Conservation (phyloP, 805 yeast genomes). For the Candida coleopterorum region DNA sequence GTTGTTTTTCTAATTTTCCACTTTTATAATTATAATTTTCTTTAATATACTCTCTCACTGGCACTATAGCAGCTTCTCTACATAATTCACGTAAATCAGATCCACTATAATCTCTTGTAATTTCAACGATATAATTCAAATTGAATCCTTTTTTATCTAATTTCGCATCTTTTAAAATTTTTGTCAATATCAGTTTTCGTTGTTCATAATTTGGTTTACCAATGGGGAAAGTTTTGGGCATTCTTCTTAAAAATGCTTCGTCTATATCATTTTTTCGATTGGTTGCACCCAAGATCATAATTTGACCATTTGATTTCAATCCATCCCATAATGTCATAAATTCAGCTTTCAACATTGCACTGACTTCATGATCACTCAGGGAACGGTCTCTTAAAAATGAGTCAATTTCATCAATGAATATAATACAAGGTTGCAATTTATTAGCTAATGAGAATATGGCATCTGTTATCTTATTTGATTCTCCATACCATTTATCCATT, state of each 20-base stretch:
- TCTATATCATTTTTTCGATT: conserved; percentile 91
- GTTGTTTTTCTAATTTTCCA: conserved; percentile 23
- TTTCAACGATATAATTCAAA: conserved; percentile 50
- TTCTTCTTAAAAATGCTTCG: conserved; percentile 83
- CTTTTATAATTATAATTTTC: conserved; percentile 50
- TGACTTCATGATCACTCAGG: conserved; percentile 87
- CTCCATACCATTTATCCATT: conserved; percentile 98
- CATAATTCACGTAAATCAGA: conserved; percentile 88
- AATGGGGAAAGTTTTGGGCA: conserved; percentile 86
- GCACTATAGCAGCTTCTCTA: conserved; percentile 86
- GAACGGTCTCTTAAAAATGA: conserved; percentile 85
- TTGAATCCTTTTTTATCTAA: conserved; percentile 56
- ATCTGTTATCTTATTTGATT: conserved; percentile 87
- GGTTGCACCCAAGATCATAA: conserved; percentile 91
- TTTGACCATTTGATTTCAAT: conserved; percentile 66
- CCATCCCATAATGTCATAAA: conserved; percentile 99
- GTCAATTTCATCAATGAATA: conserved; percentile 94
- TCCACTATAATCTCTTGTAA: conserved; percentile 72
- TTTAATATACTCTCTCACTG: conserved; percentile 81
- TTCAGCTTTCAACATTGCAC: conserved; percentile 90
- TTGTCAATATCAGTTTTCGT: conserved; percentile 63
- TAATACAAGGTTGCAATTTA: conserved; percentile 89
- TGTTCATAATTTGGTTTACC: conserved; percentile 66
- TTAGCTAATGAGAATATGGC: conserved; percentile 87
- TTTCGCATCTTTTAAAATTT: conserved; percentile 62